Evolutionary conservation across 1,284 basidiomycete genomes (phyloP), one percentile per base, ranked within the genome.

Genomic region (Testicularia cyperi): DNA sequence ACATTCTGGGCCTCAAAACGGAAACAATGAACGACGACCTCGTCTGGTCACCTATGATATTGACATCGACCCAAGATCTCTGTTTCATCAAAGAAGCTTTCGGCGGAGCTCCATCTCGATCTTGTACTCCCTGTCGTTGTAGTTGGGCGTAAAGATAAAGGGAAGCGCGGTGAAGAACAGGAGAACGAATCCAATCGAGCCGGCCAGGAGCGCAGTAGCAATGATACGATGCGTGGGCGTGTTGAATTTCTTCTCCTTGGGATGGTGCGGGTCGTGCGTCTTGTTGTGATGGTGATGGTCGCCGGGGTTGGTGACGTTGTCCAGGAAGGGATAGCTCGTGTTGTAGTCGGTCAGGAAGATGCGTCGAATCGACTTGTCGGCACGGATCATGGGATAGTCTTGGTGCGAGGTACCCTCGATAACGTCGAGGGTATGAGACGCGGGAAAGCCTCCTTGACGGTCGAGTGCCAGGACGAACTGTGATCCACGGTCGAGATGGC

Each of bases 301-400:
- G 24, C 68, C 67, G 6, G 68, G 68, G 33, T 67, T 67, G 23
- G 54, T 55, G 0, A 38, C 27, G 19, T 54, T 61, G 22, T 40
- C 18, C 5, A 67, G 51, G 5, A 35, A 38, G 7, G 68, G 64
- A 22, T 42, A 49, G 30, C 47, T 48, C 3, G 41, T 49, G 46
- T 67, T 57, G 37, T 61, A 65, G 26, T 63, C 55, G 38, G 52
- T 36, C 14, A 45, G 26, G 38, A 74, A 74, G 26, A 73, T 40
- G 30, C 56, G 58, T 12, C 63, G 42, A 15, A 72, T 29, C 4
- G 69, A 68, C 32, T 45, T 35, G 24, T 63, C 68, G 4, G 69
- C 64, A 15, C 67, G 61, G 34, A 65, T 61, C 72, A 73, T 72
- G 4, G 67, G 63, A 31, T 71, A 74, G 51, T 74, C 72, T 29